Evolutionary conservation across 371 early-diverging fungal genomes (phyloP), one percentile per base, ranked within the genome.

Genomic region (Zychaea mexicana): DNA sequence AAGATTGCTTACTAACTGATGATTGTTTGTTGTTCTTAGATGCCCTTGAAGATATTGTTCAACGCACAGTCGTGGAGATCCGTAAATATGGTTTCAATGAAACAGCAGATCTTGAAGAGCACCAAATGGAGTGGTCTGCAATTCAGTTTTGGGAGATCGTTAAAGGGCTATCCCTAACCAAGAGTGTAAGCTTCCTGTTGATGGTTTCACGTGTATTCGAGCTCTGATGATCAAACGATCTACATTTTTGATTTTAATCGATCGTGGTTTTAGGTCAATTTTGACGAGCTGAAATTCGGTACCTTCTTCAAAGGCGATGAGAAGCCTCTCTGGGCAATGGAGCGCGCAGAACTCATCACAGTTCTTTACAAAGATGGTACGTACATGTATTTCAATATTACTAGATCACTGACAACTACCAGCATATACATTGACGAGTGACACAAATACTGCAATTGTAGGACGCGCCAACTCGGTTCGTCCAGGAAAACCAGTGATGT

Each of bases 81-180:
- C 91, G 94, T 42, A 96, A 95, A 71, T 79, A 86, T 52, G 95
- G 93, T 0, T 87, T 94, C 64, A 87, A 86, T 57, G 90, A 92
- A 64, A 88, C 90, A 42, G 74, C 49, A 1, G 67, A 82, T 3
- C 82, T 79, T 27, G 77, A 84, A 4, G 76, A 84, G 27, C 74
- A 68, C 26, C 66, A 66, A 36, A 38, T 75, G 36, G 75, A 77
- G n/a, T 94, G 93, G 93, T 81, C 81, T 8, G 68, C 86, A 2
- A 84, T 88, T 22, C 93, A 94, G 68, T 92, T 92, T 72, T 93
- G 92, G 92, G 76, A 87, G 28, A 72, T 93, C 42, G 82, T 90
- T 49, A 85, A 87, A 71, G 74, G 78, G 15, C 70, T 94, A 22
- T 72, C 85, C 27, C 66, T 69, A 22, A 59, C 68, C 0, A 85